Base-by-base conservation (phyloP, 176 grass and related monocot genomes). In the Hordeum marinum region DNA sequence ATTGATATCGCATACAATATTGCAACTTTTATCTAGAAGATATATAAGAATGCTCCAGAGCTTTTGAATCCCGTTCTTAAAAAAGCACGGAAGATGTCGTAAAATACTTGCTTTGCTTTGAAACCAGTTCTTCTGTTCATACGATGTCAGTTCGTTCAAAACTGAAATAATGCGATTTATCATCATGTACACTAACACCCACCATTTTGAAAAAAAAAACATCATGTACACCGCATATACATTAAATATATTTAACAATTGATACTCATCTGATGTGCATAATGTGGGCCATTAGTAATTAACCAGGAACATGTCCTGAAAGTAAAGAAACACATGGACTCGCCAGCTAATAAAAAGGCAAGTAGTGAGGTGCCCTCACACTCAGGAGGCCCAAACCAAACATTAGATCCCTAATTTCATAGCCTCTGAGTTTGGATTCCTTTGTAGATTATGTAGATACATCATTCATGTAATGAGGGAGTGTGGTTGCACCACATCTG, bases 41-140 rank as follows among this genome's bases (percentile, higher is more conserved):
- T 23, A 29, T 78, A 85, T 61, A 77, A 42, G 66, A 90, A 63
- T 72, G 54, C 52, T 77, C 81, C 54, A 21, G 43, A 82, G 42
- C 29, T 61, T 82, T 55, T 72, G 42, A 80, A 55, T 2, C 17
- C 0, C 0, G 2, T 55, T 55, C 52, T 55, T 21, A 20, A 55
- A 2, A 55, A 55, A 0, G 50, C 18, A 0, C 21, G 15, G 18
- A 55, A 20, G 18, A 55, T 55, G 2, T 6, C 1, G 6, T 55
- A 55, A 18, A 55, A 21, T 55, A 21, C 52, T 21, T 55, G 21
- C 52, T 55, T 5, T 0, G 2, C 15, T 55, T 55, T 21, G 52
- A 0, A 55, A 2, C 52, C 6, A 0, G 18, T 55, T 2, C 17
- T 21, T 55, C 18, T 55, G 18, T 55, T 55, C 52, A 55, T 20